These are phyloP conservation scores for Ehretia macrophylla DNA, from an alignment of 257 asterid genomes.

Conservation along the genomic window DNA sequence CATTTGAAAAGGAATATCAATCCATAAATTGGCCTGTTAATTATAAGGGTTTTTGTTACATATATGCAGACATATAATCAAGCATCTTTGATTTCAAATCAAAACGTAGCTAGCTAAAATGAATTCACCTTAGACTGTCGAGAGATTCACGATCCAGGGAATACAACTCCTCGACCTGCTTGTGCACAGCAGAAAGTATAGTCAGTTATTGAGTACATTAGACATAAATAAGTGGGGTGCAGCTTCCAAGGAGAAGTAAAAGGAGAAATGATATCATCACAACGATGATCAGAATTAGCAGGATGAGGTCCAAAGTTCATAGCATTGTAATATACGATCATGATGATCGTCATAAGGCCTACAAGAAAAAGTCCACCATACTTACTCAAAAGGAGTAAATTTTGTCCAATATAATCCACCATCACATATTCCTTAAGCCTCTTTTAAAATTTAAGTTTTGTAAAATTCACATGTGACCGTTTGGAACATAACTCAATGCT, in stretches of 20 bases:
- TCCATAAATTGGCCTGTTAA: conserved; percentile 83
- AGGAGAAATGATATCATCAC: neutral
- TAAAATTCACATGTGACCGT: neutral
- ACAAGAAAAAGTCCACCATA: too few species aligned
- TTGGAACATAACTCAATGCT: too few species aligned
- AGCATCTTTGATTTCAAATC: neutral
- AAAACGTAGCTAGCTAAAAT: conserved; percentile 1
- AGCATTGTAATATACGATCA: neutral
- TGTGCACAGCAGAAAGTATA: conserved; percentile 13
- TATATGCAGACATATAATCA: neutral
- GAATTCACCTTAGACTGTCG: conserved; percentile 62
- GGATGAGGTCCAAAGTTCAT: neutral
- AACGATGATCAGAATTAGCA: neutral
- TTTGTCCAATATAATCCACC: too few species aligned
- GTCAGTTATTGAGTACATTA: conserved; percentile 11
- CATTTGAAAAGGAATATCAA: conserved; percentile 95
- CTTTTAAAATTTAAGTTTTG: neutral
- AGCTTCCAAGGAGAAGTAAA: neutral
- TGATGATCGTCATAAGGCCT: too few species aligned
- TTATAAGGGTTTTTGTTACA: conserved; percentile 1
- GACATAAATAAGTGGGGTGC: neutral
- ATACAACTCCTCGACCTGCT: conserved; percentile 97
- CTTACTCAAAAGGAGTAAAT: too few species aligned
- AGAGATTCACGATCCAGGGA: conserved; percentile 91
- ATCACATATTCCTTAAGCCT: neutral